Conservation (phyloP, 1,139 yeast genomes). For the Magnusiomyces suaveolens region DNA sequence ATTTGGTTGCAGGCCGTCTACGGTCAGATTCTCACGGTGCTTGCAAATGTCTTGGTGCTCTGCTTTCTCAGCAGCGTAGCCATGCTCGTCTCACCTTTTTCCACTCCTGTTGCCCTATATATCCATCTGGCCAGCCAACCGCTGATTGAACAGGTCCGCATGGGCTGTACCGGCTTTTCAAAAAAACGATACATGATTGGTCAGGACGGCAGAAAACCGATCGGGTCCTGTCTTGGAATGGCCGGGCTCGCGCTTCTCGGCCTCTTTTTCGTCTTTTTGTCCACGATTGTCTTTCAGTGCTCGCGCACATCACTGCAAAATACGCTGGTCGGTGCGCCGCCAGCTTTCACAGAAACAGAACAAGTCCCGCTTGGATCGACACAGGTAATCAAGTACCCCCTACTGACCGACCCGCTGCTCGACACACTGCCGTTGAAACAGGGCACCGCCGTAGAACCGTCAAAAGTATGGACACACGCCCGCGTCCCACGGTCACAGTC, state of each 20-base stretch:
- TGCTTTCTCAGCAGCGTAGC: conserved; percentile 9
- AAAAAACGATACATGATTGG: conserved; percentile 15
- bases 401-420: conserved; percentile 7
- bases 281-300: conserved; percentile 12
- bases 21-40: conserved; percentile 12
- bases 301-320: conserved; percentile 10
- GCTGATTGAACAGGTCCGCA: conserved; percentile 12
- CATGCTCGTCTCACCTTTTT: conserved; percentile 11
- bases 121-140: conserved; percentile 11
- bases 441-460: conserved; percentile 1
- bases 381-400: conserved; percentile 7
- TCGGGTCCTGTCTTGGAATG: conserved; percentile 11
- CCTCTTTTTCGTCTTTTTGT: conserved; percentile 7
- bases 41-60: conserved; percentile 9
- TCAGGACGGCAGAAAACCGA: conserved; percentile 11
- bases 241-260: conserved; percentile 7
- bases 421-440: conserved; percentile 2
- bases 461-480: conserved; percentile 5
- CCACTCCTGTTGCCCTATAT: conserved; percentile 9
- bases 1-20: conserved; percentile 5
- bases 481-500: conserved; percentile 3
- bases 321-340: conserved; percentile 1
- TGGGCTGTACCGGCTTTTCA: conserved; percentile 11
- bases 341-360: background rate
- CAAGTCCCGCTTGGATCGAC: background rate